Percentiles rank a stretch among this genome's conserved stretches.
phyloP scores from a whole-genome alignment of 768 basidiomycete genomes.

The Podaxis sp. region DNA sequence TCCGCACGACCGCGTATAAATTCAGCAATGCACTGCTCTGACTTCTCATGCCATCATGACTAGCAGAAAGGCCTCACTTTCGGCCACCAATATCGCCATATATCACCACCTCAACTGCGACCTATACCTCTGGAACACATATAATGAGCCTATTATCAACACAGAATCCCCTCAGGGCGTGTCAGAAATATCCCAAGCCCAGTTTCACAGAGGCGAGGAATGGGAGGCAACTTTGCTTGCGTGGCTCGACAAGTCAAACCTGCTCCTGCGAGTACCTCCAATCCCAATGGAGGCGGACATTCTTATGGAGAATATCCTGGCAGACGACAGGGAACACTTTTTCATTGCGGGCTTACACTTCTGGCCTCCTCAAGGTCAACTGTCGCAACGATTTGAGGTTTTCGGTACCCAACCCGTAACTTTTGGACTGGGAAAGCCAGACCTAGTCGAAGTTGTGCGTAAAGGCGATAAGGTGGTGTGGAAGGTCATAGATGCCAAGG shows the following conservation, averaged over 20 bases:
- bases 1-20: conserved; percentile 8
- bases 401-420: conserved; percentile 31
- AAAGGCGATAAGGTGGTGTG: conserved; percentile 33
- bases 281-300: conserved; percentile 31
- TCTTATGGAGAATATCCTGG: conserved; percentile 41
- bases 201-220: conserved; percentile 41
- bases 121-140: conserved; percentile 44
- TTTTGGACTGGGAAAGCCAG: conserved; percentile 50
- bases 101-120: conserved; percentile 49
- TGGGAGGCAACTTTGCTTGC: conserved; percentile 45
- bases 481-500: conserved; percentile 53
- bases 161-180: not conserved
- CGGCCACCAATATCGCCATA: conserved; percentile 46
- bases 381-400: conserved; percentile 34
- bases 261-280: conserved; percentile 42
- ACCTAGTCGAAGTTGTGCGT: conserved; percentile 45
- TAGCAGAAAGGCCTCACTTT: conserved; percentile 31
- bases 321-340: conserved; percentile 43
- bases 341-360: conserved; percentile 45
- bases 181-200: conserved; percentile 35
- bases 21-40: not conserved
- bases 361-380: conserved; percentile 36
- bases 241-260: conserved; percentile 39
- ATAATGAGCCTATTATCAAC: conserved; percentile 22
- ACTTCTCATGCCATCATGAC: conserved; percentile 23